These are phyloP conservation scores for Suhomyces pyralidae DNA, from an alignment of 805 yeast genomes.

Conservation along the genomic window DNA sequence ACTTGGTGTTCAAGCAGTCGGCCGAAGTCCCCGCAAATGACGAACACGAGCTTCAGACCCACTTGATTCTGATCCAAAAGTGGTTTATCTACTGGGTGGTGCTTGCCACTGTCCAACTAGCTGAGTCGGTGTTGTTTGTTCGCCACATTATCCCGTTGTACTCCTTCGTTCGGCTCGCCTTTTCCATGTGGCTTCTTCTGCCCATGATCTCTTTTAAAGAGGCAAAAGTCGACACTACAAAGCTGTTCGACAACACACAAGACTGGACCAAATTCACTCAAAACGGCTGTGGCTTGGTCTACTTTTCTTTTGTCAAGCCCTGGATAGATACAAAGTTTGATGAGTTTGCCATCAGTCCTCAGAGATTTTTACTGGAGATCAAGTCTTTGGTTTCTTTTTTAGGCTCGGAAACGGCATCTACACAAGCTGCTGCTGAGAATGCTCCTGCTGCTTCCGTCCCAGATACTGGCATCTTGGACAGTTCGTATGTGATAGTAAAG, in stretches of 20 bases:
- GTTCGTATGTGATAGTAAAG: slow-evolving; percentile 14
- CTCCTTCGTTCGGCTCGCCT: slow-evolving; percentile 43
- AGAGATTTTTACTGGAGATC: background rate
- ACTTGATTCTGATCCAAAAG: slow-evolving; percentile 32
- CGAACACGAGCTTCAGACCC: slow-evolving; percentile 15
- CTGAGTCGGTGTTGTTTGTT: slow-evolving; percentile 44
- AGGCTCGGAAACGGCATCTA: background rate
- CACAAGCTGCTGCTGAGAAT: background rate
- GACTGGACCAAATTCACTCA: slow-evolving; percentile 28
- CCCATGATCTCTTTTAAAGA: slow-evolving; percentile 29
- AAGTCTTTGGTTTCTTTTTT: background rate
- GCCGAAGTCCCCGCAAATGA: slow-evolving; percentile 8
- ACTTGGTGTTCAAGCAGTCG: slow-evolving; percentile 3
- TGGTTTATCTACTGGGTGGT: slow-evolving; percentile 65
- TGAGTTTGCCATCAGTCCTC: background rate
- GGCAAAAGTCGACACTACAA: background rate
- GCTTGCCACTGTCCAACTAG: slow-evolving; percentile 40
- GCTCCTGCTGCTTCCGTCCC: background rate
- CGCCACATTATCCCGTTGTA: slow-evolving; percentile 54
- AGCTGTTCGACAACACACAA: slow-evolving; percentile 8
- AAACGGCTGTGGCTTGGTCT: slow-evolving; percentile 33
- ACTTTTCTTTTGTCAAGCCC: slow-evolving; percentile 26
- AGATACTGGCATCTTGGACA: slow-evolving; percentile 8
- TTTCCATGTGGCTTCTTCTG: slow-evolving; percentile 60
- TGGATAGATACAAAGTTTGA: slow-evolving; percentile 19